A percentile compares a stretch with the other conserved stretches of the same genome.
Evolutionary conservation across 2,329 filamentous ascomycete species (phyloP).

Genomic region (Cladophialophora exuberans): DNA sequence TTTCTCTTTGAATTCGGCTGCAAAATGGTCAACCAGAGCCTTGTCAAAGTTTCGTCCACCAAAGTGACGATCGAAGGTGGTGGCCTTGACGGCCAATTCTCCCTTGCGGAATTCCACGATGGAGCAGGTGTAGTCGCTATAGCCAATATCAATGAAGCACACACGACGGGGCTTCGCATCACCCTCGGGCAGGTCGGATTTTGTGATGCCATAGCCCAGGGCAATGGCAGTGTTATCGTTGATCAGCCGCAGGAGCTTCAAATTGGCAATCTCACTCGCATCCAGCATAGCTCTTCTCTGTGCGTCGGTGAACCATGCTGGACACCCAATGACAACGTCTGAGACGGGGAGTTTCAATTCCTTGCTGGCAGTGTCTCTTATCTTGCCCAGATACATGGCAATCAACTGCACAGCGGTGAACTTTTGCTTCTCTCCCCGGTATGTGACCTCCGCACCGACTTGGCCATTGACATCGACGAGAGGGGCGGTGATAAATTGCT

Average conservation of each 20-base stretch:
- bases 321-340: slow-evolving; percentile 91
- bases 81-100: slow-evolving; percentile 90
- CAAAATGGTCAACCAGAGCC: slow-evolving; percentile 91
- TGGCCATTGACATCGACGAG: slow-evolving; percentile 91
- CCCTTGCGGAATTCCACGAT: slow-evolving; percentile 97
- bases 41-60: slow-evolving; percentile 97
- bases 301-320: slow-evolving; percentile 94
- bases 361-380: slow-evolving; percentile 81
- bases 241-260: slow-evolving; percentile 91
- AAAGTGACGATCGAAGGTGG: slow-evolving; percentile 91
- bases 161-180: slow-evolving; percentile 94
- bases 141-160: slow-evolving; percentile 89
- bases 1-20: slow-evolving; percentile 94
- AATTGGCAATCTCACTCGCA: slow-evolving; percentile 87
- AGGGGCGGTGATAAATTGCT: slow-evolving; percentile 82
- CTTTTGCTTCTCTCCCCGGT: slow-evolving; percentile 90
- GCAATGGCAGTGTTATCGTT: slow-evolving; percentile 98
- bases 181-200: slow-evolving; percentile 82
- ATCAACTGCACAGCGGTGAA: slow-evolving; percentile 94
- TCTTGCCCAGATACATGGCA: slow-evolving; percentile 94
- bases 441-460: slow-evolving; percentile 90
- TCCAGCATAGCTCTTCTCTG: slow-evolving; percentile 90
- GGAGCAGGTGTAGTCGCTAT: slow-evolving; percentile 93
- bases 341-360: slow-evolving; percentile 91
- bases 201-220: slow-evolving; percentile 96